phyloP scores from a whole-genome alignment of 179 eudicot genomes.

The Beta corolliflora region DNA sequence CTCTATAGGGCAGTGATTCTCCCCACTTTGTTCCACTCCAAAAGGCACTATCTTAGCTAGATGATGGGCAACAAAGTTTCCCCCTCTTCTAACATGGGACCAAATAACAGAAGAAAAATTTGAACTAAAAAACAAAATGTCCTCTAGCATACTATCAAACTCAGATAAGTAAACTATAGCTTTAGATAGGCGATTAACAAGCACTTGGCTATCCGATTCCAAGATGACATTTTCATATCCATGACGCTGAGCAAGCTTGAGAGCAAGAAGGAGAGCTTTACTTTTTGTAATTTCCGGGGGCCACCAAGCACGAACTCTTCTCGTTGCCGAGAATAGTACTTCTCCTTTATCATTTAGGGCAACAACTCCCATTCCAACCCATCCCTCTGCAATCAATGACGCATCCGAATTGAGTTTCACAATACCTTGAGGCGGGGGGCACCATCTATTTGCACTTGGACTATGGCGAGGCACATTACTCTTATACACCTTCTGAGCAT shows the following conservation, averaged over 20 bases:
- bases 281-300: no score
- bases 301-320: no score
- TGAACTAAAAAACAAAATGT: neutral
- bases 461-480: no score
- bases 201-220: neutral
- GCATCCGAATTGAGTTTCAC: no score
- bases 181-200: neutral
- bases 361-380: no score
- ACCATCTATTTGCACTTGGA: no score
- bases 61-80: neutral
- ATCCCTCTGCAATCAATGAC: no score
- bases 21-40: neutral
- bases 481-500: no score
- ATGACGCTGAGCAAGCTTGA: neutral
- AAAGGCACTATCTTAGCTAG: neutral
- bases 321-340: no score
- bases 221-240: neutral
- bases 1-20: neutral
- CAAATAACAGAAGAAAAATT: neutral
- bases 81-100: neutral
- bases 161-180: neutral
- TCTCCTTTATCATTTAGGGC: no score
- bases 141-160: neutral
- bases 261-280: neutral
- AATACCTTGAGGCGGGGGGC: no score